Conservation (phyloP, 2,329 filamentous ascomycete genomes). For the Malbranchea cinnamomea region DNA sequence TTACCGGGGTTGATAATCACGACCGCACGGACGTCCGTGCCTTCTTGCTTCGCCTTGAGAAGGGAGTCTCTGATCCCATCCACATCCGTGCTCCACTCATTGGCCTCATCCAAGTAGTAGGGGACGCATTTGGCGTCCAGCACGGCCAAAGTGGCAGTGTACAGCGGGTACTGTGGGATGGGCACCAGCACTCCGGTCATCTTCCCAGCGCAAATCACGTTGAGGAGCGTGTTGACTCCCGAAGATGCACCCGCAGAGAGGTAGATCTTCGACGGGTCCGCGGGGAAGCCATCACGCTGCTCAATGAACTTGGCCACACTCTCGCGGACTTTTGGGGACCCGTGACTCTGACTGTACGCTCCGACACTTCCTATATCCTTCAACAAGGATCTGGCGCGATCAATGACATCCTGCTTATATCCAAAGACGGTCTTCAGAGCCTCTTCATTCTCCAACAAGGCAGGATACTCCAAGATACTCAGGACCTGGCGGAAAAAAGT, state of each 20-base stretch:
- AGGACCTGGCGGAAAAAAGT: conserved; percentile 98
- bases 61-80: conserved; percentile 60
- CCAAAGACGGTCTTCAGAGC: conserved; percentile 60
- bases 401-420: conserved; percentile 82
- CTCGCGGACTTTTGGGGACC: conserved; percentile 70
- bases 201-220: conserved; percentile 67
- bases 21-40: conserved; percentile 78
- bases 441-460: conserved; percentile 66
- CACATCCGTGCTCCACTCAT: conserved; percentile 77
- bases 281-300: conserved; percentile 75
- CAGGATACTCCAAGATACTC: conserved; percentile 81
- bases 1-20: conserved; percentile 98
- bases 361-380: conserved; percentile 79
- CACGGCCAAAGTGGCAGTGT: conserved; percentile 80
- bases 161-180: conserved; percentile 95
- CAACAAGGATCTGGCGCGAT: conserved; percentile 65
- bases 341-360: conserved; percentile 90
- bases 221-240: conserved; percentile 84
- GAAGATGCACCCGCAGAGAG: conserved; percentile 83
- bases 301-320: conserved; percentile 90
- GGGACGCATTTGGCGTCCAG: conserved; percentile 78
- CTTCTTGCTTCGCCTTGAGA: conserved; percentile 57
- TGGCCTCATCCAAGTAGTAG: conserved; percentile 80
- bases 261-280: conserved; percentile 70
- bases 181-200: conserved; percentile 78